A percentile compares a stretch with the other conserved stretches of the same genome.
Conservation (phyloP, 169 alveolate species). For the Plasmodium yoelii region DNA sequence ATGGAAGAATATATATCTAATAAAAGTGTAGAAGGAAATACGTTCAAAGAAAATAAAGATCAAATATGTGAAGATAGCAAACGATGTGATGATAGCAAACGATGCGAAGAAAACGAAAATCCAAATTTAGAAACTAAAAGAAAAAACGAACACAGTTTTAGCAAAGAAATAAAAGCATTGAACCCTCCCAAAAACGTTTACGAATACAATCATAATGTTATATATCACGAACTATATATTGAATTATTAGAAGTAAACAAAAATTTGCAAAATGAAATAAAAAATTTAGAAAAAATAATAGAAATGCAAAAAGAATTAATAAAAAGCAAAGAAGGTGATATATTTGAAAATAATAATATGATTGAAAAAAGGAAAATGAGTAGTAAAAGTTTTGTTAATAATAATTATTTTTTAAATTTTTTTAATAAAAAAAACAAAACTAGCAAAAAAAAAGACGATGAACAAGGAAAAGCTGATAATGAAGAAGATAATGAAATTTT, state of each 20-base stretch:
- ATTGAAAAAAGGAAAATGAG: conserved; percentile 14
- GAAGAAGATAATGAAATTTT: neutral
- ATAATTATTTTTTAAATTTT: conserved; percentile 58
- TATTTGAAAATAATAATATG: conserved; percentile 36
- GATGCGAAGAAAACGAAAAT: too few species aligned
- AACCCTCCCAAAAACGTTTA: conserved; percentile 8
- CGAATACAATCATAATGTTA: conserved; percentile 59
- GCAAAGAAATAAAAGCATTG: too few species aligned
- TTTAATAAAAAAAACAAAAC: conserved; percentile 63
- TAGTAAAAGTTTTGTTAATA: conserved; percentile 38
- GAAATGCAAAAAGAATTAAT: conserved; percentile 65
- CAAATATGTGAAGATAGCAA: too few species aligned
- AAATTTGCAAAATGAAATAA: conserved; percentile 47
- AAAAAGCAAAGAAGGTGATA: conserved; percentile 39
- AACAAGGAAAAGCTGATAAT: neutral
- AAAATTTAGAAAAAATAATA: conserved; percentile 36
- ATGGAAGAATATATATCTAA: too few species aligned
- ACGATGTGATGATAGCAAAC: too few species aligned
- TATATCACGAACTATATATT: conserved; percentile 70
- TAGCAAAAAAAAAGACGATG: conserved; percentile 1
- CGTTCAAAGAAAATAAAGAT: too few species aligned
- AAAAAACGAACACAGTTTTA: too few species aligned
- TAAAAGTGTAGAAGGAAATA: too few species aligned
- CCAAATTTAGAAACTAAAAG: too few species aligned
- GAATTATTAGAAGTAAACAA: conserved; percentile 62